Evolutionary conservation across 2,329 filamentous ascomycete species (phyloP), one percentile per base, ranked within the genome.

Genomic region (Colletotrichum theobromicola): DNA sequence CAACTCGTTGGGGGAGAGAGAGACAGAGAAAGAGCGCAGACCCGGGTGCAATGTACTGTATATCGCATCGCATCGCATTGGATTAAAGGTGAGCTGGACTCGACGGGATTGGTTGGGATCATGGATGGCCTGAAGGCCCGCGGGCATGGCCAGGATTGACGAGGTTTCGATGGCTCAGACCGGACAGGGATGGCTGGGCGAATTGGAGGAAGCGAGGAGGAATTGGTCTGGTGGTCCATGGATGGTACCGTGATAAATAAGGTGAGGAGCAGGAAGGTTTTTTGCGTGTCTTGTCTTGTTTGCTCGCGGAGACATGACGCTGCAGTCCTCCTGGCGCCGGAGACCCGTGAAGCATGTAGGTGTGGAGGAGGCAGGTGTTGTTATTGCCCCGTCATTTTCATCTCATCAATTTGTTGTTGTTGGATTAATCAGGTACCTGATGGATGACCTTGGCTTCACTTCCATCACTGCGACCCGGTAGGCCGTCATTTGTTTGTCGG

Each of bases 121-220:
- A 68, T 37, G 63, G 63, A 62, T 55, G 60, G 37, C 53, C 35
- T 30, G 50, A 28, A 64, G 67, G 66, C 21, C 66, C 58, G 60
- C 67, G 53, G 35, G 24, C 37, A 53, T 61, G 37, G 42, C 55
- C 67, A 67, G 72, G 67, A 74, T 71, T 66, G 61, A 60, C 16
- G 72, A 66, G 67, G 72, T 72, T 74, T 74, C 72, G 72, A 74
- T 61, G 61, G 72, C 72, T 71, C 68, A 57, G 62, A 66, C 61
- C 62, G 67, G 67, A 67, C 72, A 72, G 53, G 67, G 67, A 74
- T 74, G 30, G 94, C 72, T 66, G 72, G 67, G 42, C 67, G 61
- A 72, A 55, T 74, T 58, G 37, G 68, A 66, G 67, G 63, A 61
- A 55, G 55, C 53, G 67, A 46, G 60, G 67, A 70, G 50, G 67